Conservation (phyloP, 2,329 filamentous ascomycete species). For the Penicillium palitans region DNA sequence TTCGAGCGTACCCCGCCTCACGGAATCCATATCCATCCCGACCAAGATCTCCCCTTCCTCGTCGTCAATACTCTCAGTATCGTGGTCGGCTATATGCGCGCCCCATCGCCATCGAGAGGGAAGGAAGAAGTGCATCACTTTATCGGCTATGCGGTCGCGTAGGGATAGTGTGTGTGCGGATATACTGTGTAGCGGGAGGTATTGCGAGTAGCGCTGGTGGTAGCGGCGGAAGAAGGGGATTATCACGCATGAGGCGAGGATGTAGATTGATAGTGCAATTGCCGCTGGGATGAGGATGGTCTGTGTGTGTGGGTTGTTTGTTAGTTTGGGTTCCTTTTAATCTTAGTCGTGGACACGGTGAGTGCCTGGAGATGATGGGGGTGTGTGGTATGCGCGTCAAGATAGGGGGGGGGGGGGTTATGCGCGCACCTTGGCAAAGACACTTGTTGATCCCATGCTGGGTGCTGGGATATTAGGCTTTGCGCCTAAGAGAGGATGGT, state of each 20-base stretch:
- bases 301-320: constrained; percentile 42
- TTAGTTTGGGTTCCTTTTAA: constrained; percentile 5
- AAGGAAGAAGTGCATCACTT: constrained; percentile 47
- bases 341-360: not conserved
- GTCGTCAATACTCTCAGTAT: constrained; percentile 62
- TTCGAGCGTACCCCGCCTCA: constrained; percentile 46
- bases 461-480: not conserved
- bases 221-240: constrained; percentile 70
- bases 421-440: constrained; percentile 33
- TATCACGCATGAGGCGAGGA: constrained; percentile 64
- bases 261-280: constrained; percentile 69
- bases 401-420: not conserved
- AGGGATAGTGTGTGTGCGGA: constrained; percentile 56
- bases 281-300: constrained; percentile 69
- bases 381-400: not conserved
- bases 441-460: constrained; percentile 34
- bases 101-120: constrained; percentile 51
- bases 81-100: constrained; percentile 39
- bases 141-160: constrained; percentile 47
- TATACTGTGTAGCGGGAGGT: constrained; percentile 65
- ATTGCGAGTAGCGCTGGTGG: constrained; percentile 69
- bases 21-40: constrained; percentile 55
- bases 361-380: not conserved
- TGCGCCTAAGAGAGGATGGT: not conserved
- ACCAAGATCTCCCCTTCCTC: constrained; percentile 62